Conservation (phyloP, 495 filamentous ascomycete species). For the Lophium mytilinum region DNA sequence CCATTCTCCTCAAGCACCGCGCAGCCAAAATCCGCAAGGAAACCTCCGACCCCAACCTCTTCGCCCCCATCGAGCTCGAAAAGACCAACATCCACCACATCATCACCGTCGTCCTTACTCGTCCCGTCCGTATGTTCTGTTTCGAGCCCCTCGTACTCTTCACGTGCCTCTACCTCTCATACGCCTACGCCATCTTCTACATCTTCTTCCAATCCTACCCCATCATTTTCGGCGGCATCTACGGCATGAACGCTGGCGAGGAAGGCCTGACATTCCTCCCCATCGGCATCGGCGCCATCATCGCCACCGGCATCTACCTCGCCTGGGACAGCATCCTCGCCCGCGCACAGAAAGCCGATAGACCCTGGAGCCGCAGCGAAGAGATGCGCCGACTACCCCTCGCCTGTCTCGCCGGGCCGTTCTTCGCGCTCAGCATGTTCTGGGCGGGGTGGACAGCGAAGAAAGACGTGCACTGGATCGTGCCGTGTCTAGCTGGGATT, state of each 20-base stretch:
- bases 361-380: slow-evolving; percentile 40
- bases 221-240: slow-evolving; percentile 29
- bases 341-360: slow-evolving; percentile 32
- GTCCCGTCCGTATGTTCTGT: slow-evolving; percentile 48
- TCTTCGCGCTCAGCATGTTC: slow-evolving; percentile 55
- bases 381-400: slow-evolving; percentile 60
- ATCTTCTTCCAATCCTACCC: slow-evolving; percentile 54
- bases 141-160: slow-evolving; percentile 58
- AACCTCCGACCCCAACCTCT: slow-evolving; percentile 30
- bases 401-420: slow-evolving; percentile 56
- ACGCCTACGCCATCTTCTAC: slow-evolving; percentile 63
- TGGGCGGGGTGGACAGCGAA: slow-evolving; percentile 66
- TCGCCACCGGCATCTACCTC: slow-evolving; percentile 43
- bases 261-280: slow-evolving; percentile 34
- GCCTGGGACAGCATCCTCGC: slow-evolving; percentile 49
- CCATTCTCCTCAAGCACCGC: slow-evolving; percentile 48
- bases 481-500: slow-evolving; percentile 55
- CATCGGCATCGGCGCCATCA: slow-evolving; percentile 33
- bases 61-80: slow-evolving; percentile 40
- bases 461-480: slow-evolving; percentile 49
- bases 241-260: slow-evolving; percentile 33
- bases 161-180: slow-evolving; percentile 57
- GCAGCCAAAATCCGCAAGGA: slow-evolving; percentile 45
- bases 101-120: slow-evolving; percentile 35
- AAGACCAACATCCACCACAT: slow-evolving; percentile 32